Evolutionary conservation across 257 asterid species (phyloP), one percentile per base, ranked within the genome.

Genomic region (Solanum chaucha): DNA sequence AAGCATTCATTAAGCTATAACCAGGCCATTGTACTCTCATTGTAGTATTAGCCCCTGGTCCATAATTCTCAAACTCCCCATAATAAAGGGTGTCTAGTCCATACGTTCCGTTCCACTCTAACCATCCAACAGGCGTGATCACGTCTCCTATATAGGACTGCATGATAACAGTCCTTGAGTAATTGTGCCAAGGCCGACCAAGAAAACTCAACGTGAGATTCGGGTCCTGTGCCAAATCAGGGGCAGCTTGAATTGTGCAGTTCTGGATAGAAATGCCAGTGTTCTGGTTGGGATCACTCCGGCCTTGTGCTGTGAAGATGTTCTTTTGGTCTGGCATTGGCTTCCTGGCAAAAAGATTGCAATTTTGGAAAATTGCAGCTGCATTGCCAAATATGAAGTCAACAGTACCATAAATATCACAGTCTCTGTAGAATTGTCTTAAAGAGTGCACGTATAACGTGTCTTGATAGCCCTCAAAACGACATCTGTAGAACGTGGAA

Each of bases 11-110:
- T 35, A 87, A 41, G 41, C 78, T 58, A 65, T 71, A 75, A 64
- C 89, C 89, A 73, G 89, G 89, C 89, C 89, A 87, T 71, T 72
- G 85, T 17, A 87, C 89, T 83, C 89, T 84, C 78, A 44, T 83
- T 5, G 87, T 75, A 17, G 87, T 84, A 73, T 58, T 85, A 32
- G 89, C 87, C 59, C 89, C 89, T 64, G 89, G 86, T 3, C 89
- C 89, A 67, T 81, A 87, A 68, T 87, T 87, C 36, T 80, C 64
- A 58, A 44, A 87, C 70, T 87, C 89, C 12, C 89, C 89, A 68
- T 87, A 87, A 12, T 87, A 87, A 61, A 87, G 80, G 48, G 85
- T 87, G 74, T 87, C 89, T 7, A 87, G 64, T 41, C 86, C 85
- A 48, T 34, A 44, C 12, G 89, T 87, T 4, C 81, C 89, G 10